phyloP scores from a whole-genome alignment of 2,329 filamentous ascomycete genomes.

The Exophiala spinifera region DNA sequence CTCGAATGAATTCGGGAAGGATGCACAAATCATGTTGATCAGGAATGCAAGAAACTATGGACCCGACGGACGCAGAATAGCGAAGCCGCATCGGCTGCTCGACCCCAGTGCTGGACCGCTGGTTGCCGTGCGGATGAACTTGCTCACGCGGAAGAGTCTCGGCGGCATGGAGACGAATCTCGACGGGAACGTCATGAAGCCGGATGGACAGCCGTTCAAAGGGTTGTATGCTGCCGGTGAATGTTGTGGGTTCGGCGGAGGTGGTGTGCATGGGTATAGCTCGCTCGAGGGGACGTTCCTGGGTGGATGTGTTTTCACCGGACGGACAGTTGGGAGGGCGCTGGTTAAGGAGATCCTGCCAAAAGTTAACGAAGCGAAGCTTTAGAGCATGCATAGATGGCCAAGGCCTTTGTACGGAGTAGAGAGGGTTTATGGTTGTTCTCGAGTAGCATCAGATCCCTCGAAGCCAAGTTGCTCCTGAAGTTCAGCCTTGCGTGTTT shows the following conservation, averaged over 20 bases:
- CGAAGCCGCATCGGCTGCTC: slow-evolving; percentile 53
- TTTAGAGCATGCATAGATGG: background rate
- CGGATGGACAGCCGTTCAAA: slow-evolving; percentile 38
- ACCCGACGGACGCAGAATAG: slow-evolving; percentile 54
- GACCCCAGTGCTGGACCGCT: slow-evolving; percentile 57
- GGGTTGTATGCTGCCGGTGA: slow-evolving; percentile 28
- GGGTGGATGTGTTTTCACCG: slow-evolving; percentile 62
- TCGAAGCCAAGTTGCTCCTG: no score
- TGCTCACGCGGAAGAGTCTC: slow-evolving; percentile 60
- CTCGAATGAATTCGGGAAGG: slow-evolving; percentile 57
- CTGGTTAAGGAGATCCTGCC: slow-evolving; percentile 33
- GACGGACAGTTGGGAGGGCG: slow-evolving; percentile 54
- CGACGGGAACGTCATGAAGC: slow-evolving; percentile 37
- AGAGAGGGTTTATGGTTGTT: no score
- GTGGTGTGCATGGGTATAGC: slow-evolving; percentile 61
- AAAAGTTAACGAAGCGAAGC: background rate
- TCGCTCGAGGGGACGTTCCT: slow-evolving; percentile 62
- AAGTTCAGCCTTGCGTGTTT: no score
- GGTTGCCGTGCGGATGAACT: slow-evolving; percentile 59
- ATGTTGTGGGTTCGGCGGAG: slow-evolving; percentile 46
- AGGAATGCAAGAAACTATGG: slow-evolving; percentile 56
- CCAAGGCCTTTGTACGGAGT: background rate
- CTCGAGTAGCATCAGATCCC: no score
- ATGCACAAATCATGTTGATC: slow-evolving; percentile 61
- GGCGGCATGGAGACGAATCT: slow-evolving; percentile 45